Evolutionary conservation across 2,329 filamentous ascomycete species (phyloP), one percentile per base, ranked within the genome.

Genomic region (Trichophyton schoenleinii): DNA sequence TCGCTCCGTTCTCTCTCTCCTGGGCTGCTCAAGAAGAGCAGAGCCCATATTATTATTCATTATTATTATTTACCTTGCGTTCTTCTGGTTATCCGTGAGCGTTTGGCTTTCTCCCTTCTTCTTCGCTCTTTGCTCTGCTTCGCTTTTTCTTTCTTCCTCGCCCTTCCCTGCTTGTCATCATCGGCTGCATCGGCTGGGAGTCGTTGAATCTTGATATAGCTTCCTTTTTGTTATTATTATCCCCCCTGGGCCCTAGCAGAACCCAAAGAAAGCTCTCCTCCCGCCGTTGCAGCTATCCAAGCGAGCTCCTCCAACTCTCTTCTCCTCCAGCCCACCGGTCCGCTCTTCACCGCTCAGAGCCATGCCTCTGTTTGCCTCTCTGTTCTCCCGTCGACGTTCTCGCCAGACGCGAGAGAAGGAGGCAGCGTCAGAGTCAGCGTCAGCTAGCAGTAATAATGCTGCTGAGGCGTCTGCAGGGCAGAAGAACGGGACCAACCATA

Each of bases 361-460:
- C 9, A 58, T 58, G 55, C 6, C 55, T 25, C 34, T 41, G n/a
- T 58, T 58, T 58, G 41, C 36, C 36, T 41, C 55, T n/a, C 22
- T 58, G 18, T 58, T 58, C n/a, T 58, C 55, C 28, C 55, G 55
- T 25, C 55, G 55, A 42, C 55, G 55, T 42, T 25, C 55, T 58
- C 55, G 55, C 55, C 55, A 58, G 41, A 20, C 55, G 9, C 18
- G 41, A 42, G 55, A 41, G 22, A n/a, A 58, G 22, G 42, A 34
- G 13, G 34, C 18, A 25, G 34, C 18, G 13, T 18, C 28, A 7
- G 31, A 13, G 34, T 11, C 34, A 36, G 34, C 9, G 8, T 38
- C 34, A 13, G 0, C 34, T 1, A 18, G 25, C 8, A 22, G 3
- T 22, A 36, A 36, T 34, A 9, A 20, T 31, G 49, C 22, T 31